Base-by-base conservation (phyloP, 257 asterid genomes). In the Gynochthodes officinalis region DNA sequence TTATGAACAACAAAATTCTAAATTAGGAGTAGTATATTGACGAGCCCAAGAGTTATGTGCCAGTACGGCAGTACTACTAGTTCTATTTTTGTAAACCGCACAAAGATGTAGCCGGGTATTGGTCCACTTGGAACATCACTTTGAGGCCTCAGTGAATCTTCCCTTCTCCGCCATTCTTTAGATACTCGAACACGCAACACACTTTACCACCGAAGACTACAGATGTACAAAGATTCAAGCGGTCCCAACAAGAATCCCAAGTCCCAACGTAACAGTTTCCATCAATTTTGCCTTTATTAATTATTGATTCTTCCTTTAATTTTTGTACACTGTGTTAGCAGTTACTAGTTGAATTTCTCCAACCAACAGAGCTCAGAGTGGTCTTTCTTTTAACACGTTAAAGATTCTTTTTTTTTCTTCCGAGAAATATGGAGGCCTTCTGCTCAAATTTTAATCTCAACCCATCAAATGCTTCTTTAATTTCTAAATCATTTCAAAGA, bases 341-440 rank as follows among this genome's bases (percentile, higher is more conserved):
- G 42, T 59, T 5, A 18, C 23, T 33, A 50, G 49, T 63, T 37
- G 30, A 63, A 60, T 5, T 37, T 32, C 66, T 60, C 40, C 66
- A 13, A 61, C 27, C 67, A 61, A 46, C 5, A 46, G n/a, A n/a
- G n/a, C n/a, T n/a, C n/a, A n/a, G n/a, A n/a, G n/a, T n/a, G n/a
- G n/a, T n/a, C n/a, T n/a, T n/a, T n/a, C n/a, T n/a, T n/a, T n/a
- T n/a, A n/a, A n/a, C n/a, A n/a, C n/a, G n/a, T n/a, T n/a, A n/a
- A n/a, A n/a, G n/a, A n/a, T n/a, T n/a, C n/a, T n/a, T 49, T 7
- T 28, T 58, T 11, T 67, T 54, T 44, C 69, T 30, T 35, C 39
- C n/a, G 27, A 69, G 43, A 62, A 80, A 60, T 65, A 92, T 90
- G 98, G 93, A 86, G 76, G 75, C 91, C 71, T 76, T 88, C 67